phyloP scores from a whole-genome alignment of 176 grass and related monocot species.

The Eragrostis curvula region DNA sequence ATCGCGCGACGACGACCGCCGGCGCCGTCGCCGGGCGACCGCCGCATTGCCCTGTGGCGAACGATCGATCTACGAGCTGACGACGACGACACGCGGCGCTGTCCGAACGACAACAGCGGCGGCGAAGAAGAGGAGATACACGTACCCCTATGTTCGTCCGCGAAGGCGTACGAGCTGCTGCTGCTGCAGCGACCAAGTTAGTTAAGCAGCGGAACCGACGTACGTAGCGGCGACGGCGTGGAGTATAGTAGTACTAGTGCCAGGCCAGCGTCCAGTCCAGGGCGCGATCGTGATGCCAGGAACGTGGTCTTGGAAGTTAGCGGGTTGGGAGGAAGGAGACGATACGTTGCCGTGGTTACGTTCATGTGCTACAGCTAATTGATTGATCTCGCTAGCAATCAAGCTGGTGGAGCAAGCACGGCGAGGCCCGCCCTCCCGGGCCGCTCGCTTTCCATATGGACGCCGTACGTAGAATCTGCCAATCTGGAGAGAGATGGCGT shows the following conservation, averaged over 20 bases:
- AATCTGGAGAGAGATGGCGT: background rate
- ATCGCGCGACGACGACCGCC: too few relatives aligned
- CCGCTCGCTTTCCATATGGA: background rate
- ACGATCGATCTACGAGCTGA: background rate
- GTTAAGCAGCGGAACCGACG: background rate
- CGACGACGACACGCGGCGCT: background rate
- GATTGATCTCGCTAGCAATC: background rate
- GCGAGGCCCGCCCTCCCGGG: background rate
- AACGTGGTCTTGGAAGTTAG: background rate
- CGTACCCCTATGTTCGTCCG: too few relatives aligned
- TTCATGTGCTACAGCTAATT: background rate
- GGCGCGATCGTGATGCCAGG: background rate
- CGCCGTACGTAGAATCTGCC: background rate
- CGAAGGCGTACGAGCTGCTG: background rate
- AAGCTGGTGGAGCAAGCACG: background rate
- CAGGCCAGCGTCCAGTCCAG: too few relatives aligned
- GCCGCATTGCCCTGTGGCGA: conserved; percentile 7
- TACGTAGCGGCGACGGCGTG: background rate
- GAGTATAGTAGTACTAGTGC: background rate
- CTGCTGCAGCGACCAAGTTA: background rate
- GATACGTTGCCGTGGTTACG: background rate
- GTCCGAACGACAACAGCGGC: too few relatives aligned
- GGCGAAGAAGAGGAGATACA: too few relatives aligned
- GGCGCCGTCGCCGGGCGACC: background rate
- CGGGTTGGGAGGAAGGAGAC: background rate